phyloP scores from a whole-genome alignment of 805 yeast genomes.

The Tetrapisispora namnaoensis region DNA sequence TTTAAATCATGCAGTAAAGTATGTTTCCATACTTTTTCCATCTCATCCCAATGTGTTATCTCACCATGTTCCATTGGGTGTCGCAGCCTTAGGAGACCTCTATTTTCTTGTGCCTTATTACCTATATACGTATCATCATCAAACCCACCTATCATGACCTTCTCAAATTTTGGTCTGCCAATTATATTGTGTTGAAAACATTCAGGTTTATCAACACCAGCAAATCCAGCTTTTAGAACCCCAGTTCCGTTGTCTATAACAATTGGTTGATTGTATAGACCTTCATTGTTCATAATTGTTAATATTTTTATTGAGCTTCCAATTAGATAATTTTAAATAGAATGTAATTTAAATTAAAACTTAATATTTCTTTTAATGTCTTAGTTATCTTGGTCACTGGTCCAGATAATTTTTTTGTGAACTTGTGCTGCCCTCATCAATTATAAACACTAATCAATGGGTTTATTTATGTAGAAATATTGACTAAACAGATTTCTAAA shows the following conservation, averaged over 20 bases:
- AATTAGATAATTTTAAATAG: neutral
- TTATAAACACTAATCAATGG: too few species aligned
- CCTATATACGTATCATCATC: constrained; percentile 70
- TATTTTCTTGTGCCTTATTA: constrained; percentile 54
- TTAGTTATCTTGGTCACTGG: neutral
- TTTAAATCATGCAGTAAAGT: constrained; percentile 49
- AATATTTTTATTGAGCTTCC: too few species aligned
- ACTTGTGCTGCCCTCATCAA: too few species aligned
- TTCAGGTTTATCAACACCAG: constrained; percentile 81
- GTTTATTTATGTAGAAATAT: too few species aligned
- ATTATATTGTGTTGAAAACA: constrained; percentile 52
- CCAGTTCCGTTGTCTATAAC: constrained; percentile 86
- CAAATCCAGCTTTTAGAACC: constrained; percentile 77
- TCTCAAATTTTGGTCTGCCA: constrained; percentile 77
- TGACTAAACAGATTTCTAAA: too few species aligned
- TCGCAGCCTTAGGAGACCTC: constrained; percentile 64
- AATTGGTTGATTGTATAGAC: constrained; percentile 56
- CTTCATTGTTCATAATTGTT: neutral
- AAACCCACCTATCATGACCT: constrained; percentile 59
- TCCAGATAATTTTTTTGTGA: too few species aligned
- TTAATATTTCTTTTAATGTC: too few species aligned
- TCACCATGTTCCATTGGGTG: constrained; percentile 78
- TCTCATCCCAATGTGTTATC: constrained; percentile 73
- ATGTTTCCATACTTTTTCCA: constrained; percentile 74
- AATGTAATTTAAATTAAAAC: neutral